phyloP scores from a whole-genome alignment of 164 flowering plant species.

The Macadamia integrifolia region DNA sequence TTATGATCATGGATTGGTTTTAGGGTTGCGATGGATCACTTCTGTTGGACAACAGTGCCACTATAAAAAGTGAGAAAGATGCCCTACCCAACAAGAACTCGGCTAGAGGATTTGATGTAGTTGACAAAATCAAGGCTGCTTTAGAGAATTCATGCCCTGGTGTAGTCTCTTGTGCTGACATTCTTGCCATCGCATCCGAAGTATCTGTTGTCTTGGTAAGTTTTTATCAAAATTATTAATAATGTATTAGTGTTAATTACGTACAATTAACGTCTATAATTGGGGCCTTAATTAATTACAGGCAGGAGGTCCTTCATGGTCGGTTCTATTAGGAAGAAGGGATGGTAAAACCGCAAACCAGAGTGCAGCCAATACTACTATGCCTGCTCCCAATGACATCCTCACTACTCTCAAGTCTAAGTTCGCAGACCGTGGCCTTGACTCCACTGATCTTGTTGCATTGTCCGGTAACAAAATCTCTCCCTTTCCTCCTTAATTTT shows the following conservation, averaged over 20 bases:
- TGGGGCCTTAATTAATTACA: background rate
- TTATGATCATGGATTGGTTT: background rate
- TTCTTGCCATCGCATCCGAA: constrained; percentile 37
- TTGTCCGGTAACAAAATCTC: background rate
- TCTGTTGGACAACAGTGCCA: constrained; percentile 24
- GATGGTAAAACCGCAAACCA: background rate
- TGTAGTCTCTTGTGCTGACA: constrained; percentile 44
- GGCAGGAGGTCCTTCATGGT: background rate
- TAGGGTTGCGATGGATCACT: constrained; percentile 35
- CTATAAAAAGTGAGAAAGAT: constrained; percentile 33
- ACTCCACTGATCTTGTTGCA: background rate
- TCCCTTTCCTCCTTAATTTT: no score
- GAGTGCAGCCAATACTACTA: no score
- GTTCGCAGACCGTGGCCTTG: background rate
- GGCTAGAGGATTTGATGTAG: constrained; percentile 25
- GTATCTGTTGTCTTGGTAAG: constrained; percentile 30
- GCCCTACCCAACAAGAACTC: constrained; percentile 28
- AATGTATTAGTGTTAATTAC: no score
- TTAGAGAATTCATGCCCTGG: constrained; percentile 33
- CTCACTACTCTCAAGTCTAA: background rate
- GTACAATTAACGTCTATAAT: no score
- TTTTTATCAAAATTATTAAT: no score
- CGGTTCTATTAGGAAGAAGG: background rate
- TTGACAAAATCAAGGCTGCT: constrained; percentile 29
- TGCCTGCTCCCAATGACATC: background rate